Percentiles rank a stretch among this genome's conserved stretches.
Evolutionary conservation across 2,329 filamentous ascomycete species (phyloP).

Genomic region (Aureobasidium sp.): DNA sequence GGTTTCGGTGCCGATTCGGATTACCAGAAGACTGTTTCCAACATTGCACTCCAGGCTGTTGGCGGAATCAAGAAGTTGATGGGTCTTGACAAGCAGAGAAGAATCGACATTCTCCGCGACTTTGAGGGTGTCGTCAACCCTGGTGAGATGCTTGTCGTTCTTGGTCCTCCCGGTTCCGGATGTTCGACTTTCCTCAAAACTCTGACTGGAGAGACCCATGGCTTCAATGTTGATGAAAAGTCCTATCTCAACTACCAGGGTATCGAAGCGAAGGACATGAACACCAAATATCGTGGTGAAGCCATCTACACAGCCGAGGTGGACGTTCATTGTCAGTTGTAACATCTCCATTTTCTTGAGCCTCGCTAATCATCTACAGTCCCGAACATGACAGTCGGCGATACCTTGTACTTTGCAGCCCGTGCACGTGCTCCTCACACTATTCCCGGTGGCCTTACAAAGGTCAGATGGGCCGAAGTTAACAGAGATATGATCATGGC

Average conservation of each 20-base stretch:
- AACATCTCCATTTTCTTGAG: background rate
- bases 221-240: constrained; percentile 60
- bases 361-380: constrained; percentile 38
- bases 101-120: constrained; percentile 54
- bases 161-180: constrained; percentile 59
- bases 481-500: constrained; percentile 66
- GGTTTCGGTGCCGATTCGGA: constrained; percentile 41
- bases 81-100: constrained; percentile 21
- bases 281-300: constrained; percentile 68
- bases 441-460: constrained; percentile 50
- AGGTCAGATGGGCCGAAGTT: constrained; percentile 49
- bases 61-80: constrained; percentile 29
- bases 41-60: constrained; percentile 35
- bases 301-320: constrained; percentile 81
- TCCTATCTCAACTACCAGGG: constrained; percentile 79
- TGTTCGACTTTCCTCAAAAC: constrained; percentile 83
- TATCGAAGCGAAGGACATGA: constrained; percentile 65
- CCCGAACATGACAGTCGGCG: constrained; percentile 65
- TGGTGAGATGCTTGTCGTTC: constrained; percentile 67
- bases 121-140: constrained; percentile 60
- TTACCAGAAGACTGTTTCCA: constrained; percentile 43
- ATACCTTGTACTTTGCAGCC: constrained; percentile 71
- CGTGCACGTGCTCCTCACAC: constrained; percentile 56
- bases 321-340: constrained; percentile 50
- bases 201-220: constrained; percentile 72